These are phyloP conservation scores for Colletotrichum magnum DNA, from an alignment of 2,329 filamentous ascomycete genomes.

Conservation along the genomic window DNA sequence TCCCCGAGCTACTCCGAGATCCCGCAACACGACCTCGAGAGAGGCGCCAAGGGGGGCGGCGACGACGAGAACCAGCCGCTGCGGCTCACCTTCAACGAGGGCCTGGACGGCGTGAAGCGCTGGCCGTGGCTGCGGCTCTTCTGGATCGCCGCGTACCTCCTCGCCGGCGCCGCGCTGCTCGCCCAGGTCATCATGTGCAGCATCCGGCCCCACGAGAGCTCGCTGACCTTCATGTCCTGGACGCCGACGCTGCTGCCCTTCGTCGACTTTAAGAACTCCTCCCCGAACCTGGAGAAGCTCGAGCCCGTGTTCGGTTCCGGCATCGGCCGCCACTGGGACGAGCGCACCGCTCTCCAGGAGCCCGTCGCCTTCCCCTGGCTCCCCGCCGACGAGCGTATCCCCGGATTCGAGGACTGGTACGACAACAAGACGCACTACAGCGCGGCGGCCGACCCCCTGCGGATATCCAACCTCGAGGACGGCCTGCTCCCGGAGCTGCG, in stretches of 20 bases:
- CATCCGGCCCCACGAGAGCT: conserved; percentile 48
- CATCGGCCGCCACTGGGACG: conserved; percentile 47
- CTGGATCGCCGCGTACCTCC: conserved; percentile 29
- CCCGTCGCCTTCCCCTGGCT: conserved; percentile 46
- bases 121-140: conserved; percentile 14
- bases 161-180: conserved; percentile 39
- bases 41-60: conserved; percentile 17
- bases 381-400: conserved; percentile 42
- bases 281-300: conserved; percentile 46
- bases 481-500: conserved; percentile 42
- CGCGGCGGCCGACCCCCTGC: conserved; percentile 49
- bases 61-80: conserved; percentile 27
- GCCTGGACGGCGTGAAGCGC: conserved; percentile 16
- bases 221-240: conserved; percentile 54
- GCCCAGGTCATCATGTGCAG: conserved; percentile 42
- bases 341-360: conserved; percentile 46
- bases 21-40: conserved; percentile 46
- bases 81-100: conserved; percentile 9
- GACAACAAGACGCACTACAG: conserved; percentile 46
- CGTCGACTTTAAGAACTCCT: conserved; percentile 49
- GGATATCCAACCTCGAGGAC: conserved; percentile 50
- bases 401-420: conserved; percentile 49
- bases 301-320: conserved; percentile 42
- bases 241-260: conserved; percentile 51
- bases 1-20: conserved; percentile 43